Percentiles rank a stretch among this genome's conserved stretches.
Conservation (phyloP, 2,329 filamentous ascomycete genomes). For the Talaromyces sp. region DNA sequence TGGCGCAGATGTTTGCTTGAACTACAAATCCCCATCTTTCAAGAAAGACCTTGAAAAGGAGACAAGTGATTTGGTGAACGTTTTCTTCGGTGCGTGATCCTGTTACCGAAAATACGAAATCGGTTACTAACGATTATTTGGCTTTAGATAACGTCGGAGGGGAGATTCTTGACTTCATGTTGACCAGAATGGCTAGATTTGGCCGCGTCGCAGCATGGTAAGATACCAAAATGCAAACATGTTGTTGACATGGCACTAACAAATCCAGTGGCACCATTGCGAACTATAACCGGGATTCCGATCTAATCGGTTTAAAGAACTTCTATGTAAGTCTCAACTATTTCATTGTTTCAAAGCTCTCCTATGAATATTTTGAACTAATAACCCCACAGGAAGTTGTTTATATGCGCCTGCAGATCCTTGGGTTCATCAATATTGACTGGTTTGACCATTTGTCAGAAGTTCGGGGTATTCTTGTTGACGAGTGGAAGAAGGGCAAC, state of each 20-base stretch:
- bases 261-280: conserved; percentile 25
- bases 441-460: conserved; percentile 25
- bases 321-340: conserved; percentile 21
- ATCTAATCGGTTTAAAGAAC: conserved; percentile 19
- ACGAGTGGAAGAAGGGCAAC: conserved; percentile 49
- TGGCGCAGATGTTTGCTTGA: conserved; percentile 57
- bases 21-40: conserved; percentile 51
- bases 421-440: conserved; percentile 25
- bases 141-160: conserved; percentile 7
- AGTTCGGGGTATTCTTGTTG: conserved; percentile 26
- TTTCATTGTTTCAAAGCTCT: too few species aligned
- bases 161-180: conserved; percentile 12
- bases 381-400: conserved; percentile 13
- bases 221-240: neutral
- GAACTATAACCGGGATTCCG: conserved; percentile 21
- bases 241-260: neutral
- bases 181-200: conserved; percentile 5
- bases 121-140: neutral
- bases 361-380: too few species aligned
- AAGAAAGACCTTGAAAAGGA: conserved; percentile 3
- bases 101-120: neutral
- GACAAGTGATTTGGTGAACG: conserved; percentile 6
- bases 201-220: conserved; percentile 25
- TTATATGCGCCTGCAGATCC: conserved; percentile 21
- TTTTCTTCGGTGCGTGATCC: neutral